Conservation (phyloP, 2,329 filamentous ascomycete species). For the Fusarium anguioides region DNA sequence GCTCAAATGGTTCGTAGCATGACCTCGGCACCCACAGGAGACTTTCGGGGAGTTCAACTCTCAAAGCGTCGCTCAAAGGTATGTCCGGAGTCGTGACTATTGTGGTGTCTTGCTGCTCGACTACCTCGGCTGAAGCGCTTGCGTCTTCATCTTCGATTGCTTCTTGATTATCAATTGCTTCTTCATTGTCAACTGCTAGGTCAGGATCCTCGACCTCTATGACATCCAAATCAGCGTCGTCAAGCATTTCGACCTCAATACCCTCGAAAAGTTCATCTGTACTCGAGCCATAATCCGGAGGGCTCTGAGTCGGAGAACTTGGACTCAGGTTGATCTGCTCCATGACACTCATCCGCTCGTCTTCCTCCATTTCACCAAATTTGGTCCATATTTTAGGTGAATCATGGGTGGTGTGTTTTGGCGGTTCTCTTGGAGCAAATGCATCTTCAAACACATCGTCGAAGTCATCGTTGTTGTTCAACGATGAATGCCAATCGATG, state of each 20-base stretch:
- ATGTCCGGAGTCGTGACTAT: not conserved
- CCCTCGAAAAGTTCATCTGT: slow-evolving; percentile 7
- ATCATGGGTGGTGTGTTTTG: not conserved
- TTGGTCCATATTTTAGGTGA: slow-evolving; percentile 32
- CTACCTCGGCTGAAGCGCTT: slow-evolving; percentile 2
- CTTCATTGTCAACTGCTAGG: not conserved
- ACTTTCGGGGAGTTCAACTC: slow-evolving; percentile 45
- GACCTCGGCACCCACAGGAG: slow-evolving; percentile 46
- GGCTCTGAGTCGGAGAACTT: slow-evolving; percentile 1
- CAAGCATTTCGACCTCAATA: slow-evolving; percentile 11
- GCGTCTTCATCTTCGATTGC: not conserved
- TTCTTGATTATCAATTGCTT: not conserved
- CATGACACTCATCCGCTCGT: slow-evolving; percentile 11
- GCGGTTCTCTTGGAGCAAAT: slow-evolving; percentile 12
- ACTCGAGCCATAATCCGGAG: slow-evolving; percentile 1
- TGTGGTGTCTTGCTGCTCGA: slow-evolving; percentile 1
- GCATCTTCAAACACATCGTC: slow-evolving; percentile 18
- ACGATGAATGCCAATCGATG: not conserved
- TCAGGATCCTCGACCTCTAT: not conserved
- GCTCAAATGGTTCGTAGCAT: slow-evolving; percentile 49
- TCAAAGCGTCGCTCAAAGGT: slow-evolving; percentile 13
- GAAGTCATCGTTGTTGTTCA: slow-evolving; percentile 1
- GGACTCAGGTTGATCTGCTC: slow-evolving; percentile 17
- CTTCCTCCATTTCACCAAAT: slow-evolving; percentile 22
- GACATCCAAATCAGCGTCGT: slow-evolving; percentile 1